A percentile compares a stretch with the other conserved stretches of the same genome.
Conservation (phyloP, 495 filamentous ascomycete species). For the Neurospora sp. region DNA sequence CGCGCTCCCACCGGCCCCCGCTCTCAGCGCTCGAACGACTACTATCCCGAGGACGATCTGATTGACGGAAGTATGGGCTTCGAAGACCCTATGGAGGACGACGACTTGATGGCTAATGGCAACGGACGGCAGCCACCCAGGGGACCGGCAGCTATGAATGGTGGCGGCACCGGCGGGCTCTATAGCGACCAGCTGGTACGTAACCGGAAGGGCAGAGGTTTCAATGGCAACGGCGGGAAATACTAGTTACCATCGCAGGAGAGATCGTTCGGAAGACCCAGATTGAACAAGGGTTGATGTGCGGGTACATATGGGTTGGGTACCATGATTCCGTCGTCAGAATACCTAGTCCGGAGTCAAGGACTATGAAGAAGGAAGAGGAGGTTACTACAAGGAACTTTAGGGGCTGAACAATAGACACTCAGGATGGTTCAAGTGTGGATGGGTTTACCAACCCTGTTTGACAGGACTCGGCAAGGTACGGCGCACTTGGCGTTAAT, state of each 20-base stretch:
- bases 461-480: not conserved
- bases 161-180: slow-evolving; percentile 3
- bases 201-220: slow-evolving; percentile 28
- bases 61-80: slow-evolving; percentile 57
- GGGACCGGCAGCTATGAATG: slow-evolving; percentile 3
- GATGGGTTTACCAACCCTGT: not conserved
- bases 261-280: not conserved
- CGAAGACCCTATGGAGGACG: slow-evolving; percentile 43
- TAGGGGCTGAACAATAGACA: not conserved
- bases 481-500: not conserved
- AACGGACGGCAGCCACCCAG: slow-evolving; percentile 9
- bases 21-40: slow-evolving; percentile 15
- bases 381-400: not conserved
- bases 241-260: not conserved
- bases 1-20: slow-evolving; percentile 18
- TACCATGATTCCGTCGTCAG: not conserved
- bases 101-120: slow-evolving; percentile 9
- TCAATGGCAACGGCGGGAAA: slow-evolving; percentile 1
- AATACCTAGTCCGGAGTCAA: not conserved
- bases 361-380: not conserved
- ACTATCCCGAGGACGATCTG: slow-evolving; percentile 25
- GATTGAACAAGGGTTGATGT: not conserved
- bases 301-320: not conserved
- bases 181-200: slow-evolving; percentile 18
- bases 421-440: not conserved